Evolutionary conservation across 108 stramenopile genomes (phyloP), one percentile per base, ranked within the genome.

Genomic region (Schizochytrium sp.): DNA sequence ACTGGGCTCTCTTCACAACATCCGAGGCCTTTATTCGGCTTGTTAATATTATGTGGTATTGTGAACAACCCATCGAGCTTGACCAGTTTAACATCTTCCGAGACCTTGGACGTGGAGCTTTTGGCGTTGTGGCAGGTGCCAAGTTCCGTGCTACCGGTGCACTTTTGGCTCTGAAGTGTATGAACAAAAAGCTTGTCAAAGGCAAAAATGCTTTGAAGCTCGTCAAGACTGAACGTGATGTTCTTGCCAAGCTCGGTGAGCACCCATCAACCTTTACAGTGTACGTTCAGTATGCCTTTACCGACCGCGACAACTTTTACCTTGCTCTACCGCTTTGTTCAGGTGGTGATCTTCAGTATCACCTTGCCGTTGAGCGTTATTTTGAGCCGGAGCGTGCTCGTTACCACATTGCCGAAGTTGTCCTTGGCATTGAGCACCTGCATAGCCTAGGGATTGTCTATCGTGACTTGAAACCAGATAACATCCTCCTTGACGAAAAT

Each of bases 281-380:
- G 72, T 97, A 96, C 91, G 94, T 99, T 50, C 97, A 97, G 87
- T 99, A 98, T 90, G 96, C 97, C 40, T 99, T 99, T 89, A 94
- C 96, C 59, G 96, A 95, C 55, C 93, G 95, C 87, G 94, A 95
- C 38, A 96, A 97, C 88, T 94, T 97, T 13, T 98, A 95, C 89
- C 94, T 99, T 57, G 95, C 98, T 76, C 95, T 99, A 45, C 97
- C 98, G 94, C 96, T 99, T 44, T 98, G 98, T 97, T 97, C 96
- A 45, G 97, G 98, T 57, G 97, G 98, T 57, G 97, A 97, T 73
- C 92, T 97, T 40, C 94, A 95, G 42, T 97, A 94, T 72, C 96
- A 96, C 89, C 93, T 97, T 57, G 92, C 95, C 76, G 53, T 83
- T 53, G 76, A 83, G 47, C 47, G 76, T n/a, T 83, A 83, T 28